phyloP scores from a whole-genome alignment of 768 basidiomycete species.

The Termitomyces sp. region DNA sequence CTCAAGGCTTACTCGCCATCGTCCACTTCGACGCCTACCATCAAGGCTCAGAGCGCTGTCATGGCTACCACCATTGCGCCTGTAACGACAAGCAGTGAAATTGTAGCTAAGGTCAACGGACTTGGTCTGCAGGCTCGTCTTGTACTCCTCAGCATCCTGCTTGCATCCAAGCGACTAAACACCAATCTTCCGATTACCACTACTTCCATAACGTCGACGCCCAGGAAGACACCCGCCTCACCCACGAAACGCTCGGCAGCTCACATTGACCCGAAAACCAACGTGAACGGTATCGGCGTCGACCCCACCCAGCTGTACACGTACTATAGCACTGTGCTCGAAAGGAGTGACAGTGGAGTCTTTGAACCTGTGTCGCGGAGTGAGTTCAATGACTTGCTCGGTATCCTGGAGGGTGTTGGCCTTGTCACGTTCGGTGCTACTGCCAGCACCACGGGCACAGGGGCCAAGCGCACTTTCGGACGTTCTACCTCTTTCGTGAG shows the following conservation, averaged over 20 bases:
- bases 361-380: slow-evolving; percentile 67
- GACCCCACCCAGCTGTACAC: slow-evolving; percentile 59
- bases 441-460: slow-evolving; percentile 4
- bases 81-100: slow-evolving; percentile 47
- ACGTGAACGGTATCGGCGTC: slow-evolving; percentile 31
- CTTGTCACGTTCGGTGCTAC: slow-evolving; percentile 22
- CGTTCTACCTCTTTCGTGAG: slow-evolving; percentile 56
- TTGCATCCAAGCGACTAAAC: slow-evolving; percentile 60
- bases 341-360: slow-evolving; percentile 45
- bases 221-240: slow-evolving; percentile 30
- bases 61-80: slow-evolving; percentile 14
- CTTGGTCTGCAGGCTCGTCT: slow-evolving; percentile 75
- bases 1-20: slow-evolving; percentile 65
- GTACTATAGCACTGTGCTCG: slow-evolving; percentile 58
- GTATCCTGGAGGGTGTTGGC: slow-evolving; percentile 72
- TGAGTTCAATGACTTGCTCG: slow-evolving; percentile 71
- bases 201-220: slow-evolving; percentile 27
- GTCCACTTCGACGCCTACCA: slow-evolving; percentile 22
- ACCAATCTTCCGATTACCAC: slow-evolving; percentile 48
- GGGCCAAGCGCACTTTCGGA: slow-evolving; percentile 46
- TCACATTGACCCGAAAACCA: slow-evolving; percentile 19
- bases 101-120: slow-evolving; percentile 56
- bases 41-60: slow-evolving; percentile 17
- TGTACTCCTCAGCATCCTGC: slow-evolving; percentile 56
- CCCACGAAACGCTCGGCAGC: slow-evolving; percentile 52